Percentiles rank a stretch among this genome's conserved stretches.
Conservation (phyloP, 352 stramenopile genomes). For the Globisporangium lucens region DNA sequence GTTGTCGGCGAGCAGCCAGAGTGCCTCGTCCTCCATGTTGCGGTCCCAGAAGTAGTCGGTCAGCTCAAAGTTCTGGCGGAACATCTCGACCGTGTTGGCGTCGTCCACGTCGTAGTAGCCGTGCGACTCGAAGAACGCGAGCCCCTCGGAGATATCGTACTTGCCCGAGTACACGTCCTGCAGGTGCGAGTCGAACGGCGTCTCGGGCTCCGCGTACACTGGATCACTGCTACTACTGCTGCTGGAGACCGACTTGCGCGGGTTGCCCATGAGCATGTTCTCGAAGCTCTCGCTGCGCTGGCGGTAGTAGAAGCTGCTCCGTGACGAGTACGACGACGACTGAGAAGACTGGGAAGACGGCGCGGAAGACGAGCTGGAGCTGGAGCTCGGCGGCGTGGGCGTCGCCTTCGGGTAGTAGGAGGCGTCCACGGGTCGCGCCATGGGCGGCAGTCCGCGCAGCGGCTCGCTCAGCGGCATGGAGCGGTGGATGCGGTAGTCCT, state of each 20-base stretch:
- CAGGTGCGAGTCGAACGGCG: slow-evolving; percentile 65
- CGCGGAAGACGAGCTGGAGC: neutral
- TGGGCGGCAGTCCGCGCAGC: slow-evolving; percentile 14
- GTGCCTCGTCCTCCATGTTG: slow-evolving; percentile 21
- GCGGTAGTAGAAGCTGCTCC: slow-evolving; percentile 17
- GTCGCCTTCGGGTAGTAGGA: slow-evolving; percentile 16
- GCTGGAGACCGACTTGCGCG: neutral
- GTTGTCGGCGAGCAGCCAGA: slow-evolving; percentile 22
- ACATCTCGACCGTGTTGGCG: slow-evolving; percentile 82
- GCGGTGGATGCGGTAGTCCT: slow-evolving; percentile 21
- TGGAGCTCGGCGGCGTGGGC: slow-evolving; percentile 1
- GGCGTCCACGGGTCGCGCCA: slow-evolving; percentile 17
- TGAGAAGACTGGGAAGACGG: neutral
- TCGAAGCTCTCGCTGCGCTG: slow-evolving; percentile 23
- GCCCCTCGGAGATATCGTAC: slow-evolving; percentile 42
- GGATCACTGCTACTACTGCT: neutral
- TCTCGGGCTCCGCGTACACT: slow-evolving; percentile 19
- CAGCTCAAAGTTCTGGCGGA: slow-evolving; percentile 67
- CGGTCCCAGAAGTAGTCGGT: slow-evolving; percentile 60
- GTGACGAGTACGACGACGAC: neutral
- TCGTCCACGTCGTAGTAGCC: slow-evolving; percentile 82
- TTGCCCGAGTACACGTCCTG: slow-evolving; percentile 57
- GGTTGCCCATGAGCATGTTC: slow-evolving; percentile 11
- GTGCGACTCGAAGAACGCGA: slow-evolving; percentile 78
- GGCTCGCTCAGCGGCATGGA: slow-evolving; percentile 19